Evolutionary conservation across 2,329 filamentous ascomycete genomes (phyloP).

Genomic region (Fusarium vanettenii): DNA sequence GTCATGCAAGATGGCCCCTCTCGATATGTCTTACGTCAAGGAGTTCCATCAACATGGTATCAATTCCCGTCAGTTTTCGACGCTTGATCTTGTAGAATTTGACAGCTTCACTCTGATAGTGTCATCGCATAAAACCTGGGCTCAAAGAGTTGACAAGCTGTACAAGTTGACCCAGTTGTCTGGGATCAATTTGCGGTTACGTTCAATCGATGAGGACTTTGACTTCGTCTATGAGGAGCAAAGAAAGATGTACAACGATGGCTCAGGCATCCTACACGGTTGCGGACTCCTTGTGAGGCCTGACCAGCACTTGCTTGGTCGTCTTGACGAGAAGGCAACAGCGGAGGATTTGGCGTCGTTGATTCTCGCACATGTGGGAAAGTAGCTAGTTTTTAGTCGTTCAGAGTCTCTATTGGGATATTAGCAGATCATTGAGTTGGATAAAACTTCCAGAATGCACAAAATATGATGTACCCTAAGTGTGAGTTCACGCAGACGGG

Average conservation of each 20-base stretch:
- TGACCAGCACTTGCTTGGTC: background rate
- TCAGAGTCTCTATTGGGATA: background rate
- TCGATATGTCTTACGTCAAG: background rate
- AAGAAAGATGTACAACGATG: background rate
- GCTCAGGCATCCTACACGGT: background rate
- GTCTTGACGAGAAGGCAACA: background rate
- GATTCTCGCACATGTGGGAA: background rate
- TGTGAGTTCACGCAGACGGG: background rate
- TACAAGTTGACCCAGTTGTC: background rate
- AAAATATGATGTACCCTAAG: background rate
- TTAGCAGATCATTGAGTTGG: background rate
- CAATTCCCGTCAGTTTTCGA: background rate
- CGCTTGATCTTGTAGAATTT: background rate
- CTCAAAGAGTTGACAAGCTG: background rate
- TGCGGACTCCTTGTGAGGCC: background rate
- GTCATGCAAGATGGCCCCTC: background rate
- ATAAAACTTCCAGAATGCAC: background rate
- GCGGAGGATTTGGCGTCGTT: background rate
- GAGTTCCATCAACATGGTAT: background rate
- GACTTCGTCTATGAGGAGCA: background rate
- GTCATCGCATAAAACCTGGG: background rate
- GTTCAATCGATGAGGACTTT: background rate
- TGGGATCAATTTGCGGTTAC: background rate
- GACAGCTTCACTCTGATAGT: background rate
- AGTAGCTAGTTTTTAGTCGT: background rate